These are phyloP conservation scores for Rhodotorula sp. DNA, from an alignment of 1,284 basidiomycete species.

Conservation along the genomic window DNA sequence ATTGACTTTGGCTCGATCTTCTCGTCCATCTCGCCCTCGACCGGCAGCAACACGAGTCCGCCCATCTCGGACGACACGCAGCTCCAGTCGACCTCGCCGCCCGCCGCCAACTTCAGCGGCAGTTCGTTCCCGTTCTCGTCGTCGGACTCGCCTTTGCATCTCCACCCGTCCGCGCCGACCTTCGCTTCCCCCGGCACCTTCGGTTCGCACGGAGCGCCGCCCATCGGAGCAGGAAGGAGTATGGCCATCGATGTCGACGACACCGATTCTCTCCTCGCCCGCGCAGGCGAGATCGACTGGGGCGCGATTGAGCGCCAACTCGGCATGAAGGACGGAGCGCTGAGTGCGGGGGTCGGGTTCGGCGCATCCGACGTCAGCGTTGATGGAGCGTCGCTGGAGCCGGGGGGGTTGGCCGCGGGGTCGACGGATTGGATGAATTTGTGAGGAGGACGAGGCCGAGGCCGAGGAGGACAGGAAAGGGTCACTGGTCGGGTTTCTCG, in stretches of 20 bases:
- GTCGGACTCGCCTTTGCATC: too few species aligned
- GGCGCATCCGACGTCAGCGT: neutral
- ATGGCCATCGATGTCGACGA: constrained; percentile 2
- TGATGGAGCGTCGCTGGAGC: neutral
- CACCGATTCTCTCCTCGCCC: too few species aligned
- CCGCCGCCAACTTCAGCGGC: neutral
- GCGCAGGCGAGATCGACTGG: neutral
- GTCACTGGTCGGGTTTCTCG: too few species aligned
- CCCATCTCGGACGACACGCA: neutral
- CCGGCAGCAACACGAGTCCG: too few species aligned
- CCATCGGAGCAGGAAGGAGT: neutral
- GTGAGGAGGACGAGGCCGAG: too few species aligned
- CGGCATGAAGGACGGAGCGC: neutral
- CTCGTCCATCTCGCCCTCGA: neutral
- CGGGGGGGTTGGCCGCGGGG: neutral
- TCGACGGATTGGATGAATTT: too few species aligned
- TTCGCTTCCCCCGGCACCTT: neutral
- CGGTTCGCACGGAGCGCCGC: neutral
- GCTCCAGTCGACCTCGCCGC: neutral
- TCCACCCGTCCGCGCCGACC: neutral
- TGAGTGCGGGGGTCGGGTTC: neutral
- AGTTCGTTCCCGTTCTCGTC: too few species aligned
- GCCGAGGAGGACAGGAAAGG: too few species aligned
- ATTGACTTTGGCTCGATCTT: neutral
- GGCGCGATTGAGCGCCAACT: neutral